Percentiles rank a stretch among this genome's conserved stretches.
These are phyloP conservation scores for Barnettozyma hawaiiensis DNA, from an alignment of 1,139 yeast species.

Conservation along the genomic window DNA sequence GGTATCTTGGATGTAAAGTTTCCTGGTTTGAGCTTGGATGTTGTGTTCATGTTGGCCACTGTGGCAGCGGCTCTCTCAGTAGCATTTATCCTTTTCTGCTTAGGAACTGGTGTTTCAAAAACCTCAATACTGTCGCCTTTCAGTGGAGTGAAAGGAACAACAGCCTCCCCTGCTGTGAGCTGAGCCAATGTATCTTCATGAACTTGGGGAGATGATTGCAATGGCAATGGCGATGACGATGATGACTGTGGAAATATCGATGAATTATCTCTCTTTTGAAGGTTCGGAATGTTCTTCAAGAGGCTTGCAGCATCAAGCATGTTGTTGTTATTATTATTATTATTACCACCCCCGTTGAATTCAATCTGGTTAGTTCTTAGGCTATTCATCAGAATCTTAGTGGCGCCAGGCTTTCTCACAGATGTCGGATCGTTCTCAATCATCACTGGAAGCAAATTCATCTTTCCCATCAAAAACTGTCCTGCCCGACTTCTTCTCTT, in stretches of 20 bases:
- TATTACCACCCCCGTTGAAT: not conserved
- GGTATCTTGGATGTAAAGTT: constrained; percentile 18
- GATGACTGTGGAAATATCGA: not conserved
- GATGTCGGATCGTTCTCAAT: constrained; percentile 34
- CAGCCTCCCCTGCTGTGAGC: constrained; percentile 11
- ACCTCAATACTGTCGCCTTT: constrained; percentile 2
- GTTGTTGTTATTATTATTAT: too few relatives aligned
- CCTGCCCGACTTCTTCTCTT: constrained; percentile 28
- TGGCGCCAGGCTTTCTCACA: constrained; percentile 24
- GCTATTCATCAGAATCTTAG: constrained; percentile 5
- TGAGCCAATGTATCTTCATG: constrained; percentile 18
- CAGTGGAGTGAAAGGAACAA: constrained; percentile 1
- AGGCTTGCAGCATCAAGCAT: not conserved
- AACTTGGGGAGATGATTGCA: constrained; percentile 8
- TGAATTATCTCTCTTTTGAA: constrained; percentile 5
- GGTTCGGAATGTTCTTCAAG: constrained; percentile 8
- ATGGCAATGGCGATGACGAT: not conserved
- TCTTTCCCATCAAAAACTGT: constrained; percentile 31
- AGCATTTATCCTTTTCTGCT: constrained; percentile 12
- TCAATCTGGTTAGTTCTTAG: constrained; percentile 4
- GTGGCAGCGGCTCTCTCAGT: constrained; percentile 5
- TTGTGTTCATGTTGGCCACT: too few relatives aligned
- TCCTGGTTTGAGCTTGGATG: constrained; percentile 8
- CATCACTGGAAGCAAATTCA: constrained; percentile 36
- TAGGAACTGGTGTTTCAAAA: constrained; percentile 18